Evolutionary conservation across 2,329 filamentous ascomycete genomes (phyloP).

Genomic region (Microdochium bolleyi): DNA sequence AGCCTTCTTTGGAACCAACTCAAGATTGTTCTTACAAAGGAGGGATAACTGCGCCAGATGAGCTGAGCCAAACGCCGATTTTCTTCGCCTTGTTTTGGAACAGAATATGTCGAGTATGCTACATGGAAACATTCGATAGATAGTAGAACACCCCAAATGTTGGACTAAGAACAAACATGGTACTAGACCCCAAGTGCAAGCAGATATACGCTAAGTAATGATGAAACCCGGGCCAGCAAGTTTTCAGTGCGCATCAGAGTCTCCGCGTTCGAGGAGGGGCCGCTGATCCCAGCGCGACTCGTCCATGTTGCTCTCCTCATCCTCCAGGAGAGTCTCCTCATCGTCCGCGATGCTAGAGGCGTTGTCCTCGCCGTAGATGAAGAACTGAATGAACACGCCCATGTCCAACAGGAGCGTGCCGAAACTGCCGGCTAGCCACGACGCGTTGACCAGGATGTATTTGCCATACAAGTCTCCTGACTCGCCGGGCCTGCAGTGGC

Average conservation of each 20-base stretch:
- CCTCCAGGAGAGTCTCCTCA: conserved; percentile 14
- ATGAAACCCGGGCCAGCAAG: no score
- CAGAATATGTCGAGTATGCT: no score
- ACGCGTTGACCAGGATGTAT: conserved; percentile 85
- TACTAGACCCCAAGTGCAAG: no score
- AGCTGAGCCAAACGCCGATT: no score
- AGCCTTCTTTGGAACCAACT: no score
- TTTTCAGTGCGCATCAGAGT: conserved; percentile 6
- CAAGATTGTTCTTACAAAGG: no score
- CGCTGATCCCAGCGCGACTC: conserved; percentile 17
- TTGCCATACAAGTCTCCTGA: conserved; percentile 58
- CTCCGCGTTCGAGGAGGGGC: conserved; percentile 18
- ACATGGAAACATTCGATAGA: no score
- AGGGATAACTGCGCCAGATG: no score
- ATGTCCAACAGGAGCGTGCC: conserved; percentile 82
- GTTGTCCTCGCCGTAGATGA: conserved; percentile 58
- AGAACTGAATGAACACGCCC: conserved; percentile 86
- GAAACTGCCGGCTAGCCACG: conserved; percentile 83
- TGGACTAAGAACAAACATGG: no score
- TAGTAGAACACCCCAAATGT: no score
- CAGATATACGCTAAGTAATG: no score
- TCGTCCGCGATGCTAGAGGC: conserved; percentile 14
- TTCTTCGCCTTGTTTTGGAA: no score
- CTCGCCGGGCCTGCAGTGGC: conserved; percentile 58
- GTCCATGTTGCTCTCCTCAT: conserved; percentile 14